Evolutionary conservation across 371 early-diverging fungal species (phyloP).

Genomic region (Syncephalastrum racemosum): DNA sequence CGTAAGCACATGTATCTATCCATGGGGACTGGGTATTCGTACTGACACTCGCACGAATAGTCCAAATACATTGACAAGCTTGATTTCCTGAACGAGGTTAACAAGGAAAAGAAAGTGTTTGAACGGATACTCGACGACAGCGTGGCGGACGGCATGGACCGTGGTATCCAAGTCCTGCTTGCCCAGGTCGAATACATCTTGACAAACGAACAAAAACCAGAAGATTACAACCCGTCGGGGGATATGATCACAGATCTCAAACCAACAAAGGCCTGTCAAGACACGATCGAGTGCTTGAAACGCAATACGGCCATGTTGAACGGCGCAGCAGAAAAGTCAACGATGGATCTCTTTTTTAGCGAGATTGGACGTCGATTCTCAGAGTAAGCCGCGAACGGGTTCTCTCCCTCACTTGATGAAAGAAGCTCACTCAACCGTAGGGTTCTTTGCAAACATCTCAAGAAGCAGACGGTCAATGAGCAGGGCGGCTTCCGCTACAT

Average conservation of each 20-base stretch:
- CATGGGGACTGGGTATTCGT: no score
- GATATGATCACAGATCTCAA: slow-evolving; percentile 51
- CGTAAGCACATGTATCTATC: slow-evolving; percentile 34
- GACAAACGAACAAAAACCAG: slow-evolving; percentile 54
- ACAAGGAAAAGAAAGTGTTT: slow-evolving; percentile 81
- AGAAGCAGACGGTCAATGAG: slow-evolving; percentile 74
- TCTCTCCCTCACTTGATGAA: neutral
- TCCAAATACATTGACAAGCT: slow-evolving; percentile 69
- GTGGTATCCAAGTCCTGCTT: slow-evolving; percentile 76
- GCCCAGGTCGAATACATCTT: slow-evolving; percentile 79
- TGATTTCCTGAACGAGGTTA: slow-evolving; percentile 81
- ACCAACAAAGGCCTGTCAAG: slow-evolving; percentile 70
- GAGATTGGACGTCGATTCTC: slow-evolving; percentile 89
- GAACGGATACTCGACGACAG: slow-evolving; percentile 80
- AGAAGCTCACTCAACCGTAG: slow-evolving; percentile 22
- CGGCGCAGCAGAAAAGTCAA: slow-evolving; percentile 80
- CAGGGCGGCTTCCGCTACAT: slow-evolving; percentile 82
- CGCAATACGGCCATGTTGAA: slow-evolving; percentile 71
- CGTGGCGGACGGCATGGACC: slow-evolving; percentile 86
- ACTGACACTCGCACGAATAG: slow-evolving; percentile 4
- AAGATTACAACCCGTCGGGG: slow-evolving; percentile 71
- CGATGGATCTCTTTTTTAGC: slow-evolving; percentile 87
- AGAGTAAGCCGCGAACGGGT: slow-evolving; percentile 53
- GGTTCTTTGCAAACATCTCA: slow-evolving; percentile 77
- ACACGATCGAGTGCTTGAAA: slow-evolving; percentile 77